Base-by-base conservation (phyloP, 352 stramenopile species). In the Salisapilia sapeloensis region DNA sequence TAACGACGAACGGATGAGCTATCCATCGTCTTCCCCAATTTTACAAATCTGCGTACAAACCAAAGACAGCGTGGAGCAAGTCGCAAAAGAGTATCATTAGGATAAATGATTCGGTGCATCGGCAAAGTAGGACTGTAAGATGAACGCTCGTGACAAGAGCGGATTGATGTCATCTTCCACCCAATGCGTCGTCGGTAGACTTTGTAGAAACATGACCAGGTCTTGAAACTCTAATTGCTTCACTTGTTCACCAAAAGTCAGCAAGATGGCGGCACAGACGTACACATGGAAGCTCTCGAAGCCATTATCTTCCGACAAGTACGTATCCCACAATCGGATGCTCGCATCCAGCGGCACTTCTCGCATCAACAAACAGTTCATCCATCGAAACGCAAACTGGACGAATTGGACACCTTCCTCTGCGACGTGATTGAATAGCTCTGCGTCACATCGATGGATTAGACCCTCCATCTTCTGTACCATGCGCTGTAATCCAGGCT, bases 281-380 rank as follows among this genome's bases (percentile, higher is more conserved):
- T 99, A 99, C 10, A 98, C 91, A 60, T 99, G 95, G 76, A 99
- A 99, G 46, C 89, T 85, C 50, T 98, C 90, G 60, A 99, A 99
- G n/a, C 94, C 94, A 9, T 85, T 95, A 39, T 96, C 91, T 58
- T 99, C 95, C 44, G 78, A 92, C 29, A 99, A 60, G 53, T 99
- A 99, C 3, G 95, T 98, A 69, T 99, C 96, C 95, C 95, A 99
- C 19, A 99, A 64, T 21, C 96, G 83, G 22, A 99, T 76, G 29
- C 98, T 96, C 39, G 84, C 87, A 42, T 76, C 45, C 28, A 99
- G 55, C 33, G 79, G 80, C 30, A 99, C 83, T 53, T 99, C 96
- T 22, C 96, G 71, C 56, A 99, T 85, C 24, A 99, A 69, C 32
- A 99, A 57, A 56, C 95, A 99, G 70, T 99, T 99, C 89, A 99